Evolutionary conservation across 31 red algal species (phyloP), one percentile per base, ranked within the genome.

Genomic region (Odonthalia washingtoniensis): DNA sequence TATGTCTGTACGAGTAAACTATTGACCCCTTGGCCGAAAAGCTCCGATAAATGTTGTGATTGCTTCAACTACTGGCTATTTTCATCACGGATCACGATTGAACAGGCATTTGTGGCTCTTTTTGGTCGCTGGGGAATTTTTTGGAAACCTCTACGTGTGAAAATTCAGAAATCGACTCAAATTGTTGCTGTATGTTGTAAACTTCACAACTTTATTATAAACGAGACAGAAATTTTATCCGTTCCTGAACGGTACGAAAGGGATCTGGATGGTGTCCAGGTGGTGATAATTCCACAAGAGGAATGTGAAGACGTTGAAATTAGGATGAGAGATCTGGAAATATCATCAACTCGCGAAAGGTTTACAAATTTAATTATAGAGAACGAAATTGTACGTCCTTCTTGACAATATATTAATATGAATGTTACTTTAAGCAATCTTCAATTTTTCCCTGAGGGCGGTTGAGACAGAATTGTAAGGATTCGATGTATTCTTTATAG

Each of bases 1-100:
- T 83, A 83, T 69, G 26, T 40, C 24, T 90, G 88, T 49, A 44
- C 45, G 28, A 68, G 83, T 33, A 76, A 61, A 9, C 27, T 85
- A 9, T 43, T 85, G 27, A 74, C 82, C 3, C 65, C 35, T 17
- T 85, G 69, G 0, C 39, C 65, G 3, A 68, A 64, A n/a, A 43
- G 27, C 5, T 0, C 74, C 3, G 31, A 36, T 16, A 26, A 24
- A 21, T 5, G 41, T 9, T 66, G 40, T 38, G 40, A 87, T 32
- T 78, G 21, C 1, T 87, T 64, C 0, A 65, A 78, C 60, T 78
- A 64, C 32, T 87, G 18, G 5, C 65, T 4, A 30, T 30, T 37
- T n/a, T n/a, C n/a, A n/a, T n/a, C n/a, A n/a, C n/a, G n/a, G n/a
- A n/a, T n/a, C n/a, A n/a, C n/a, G n/a, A 66, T 77, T 26, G 84